Evolutionary conservation across 2,329 filamentous ascomycete species (phyloP), one percentile per base, ranked within the genome.

Genomic region (Cytospora piceae): DNA sequence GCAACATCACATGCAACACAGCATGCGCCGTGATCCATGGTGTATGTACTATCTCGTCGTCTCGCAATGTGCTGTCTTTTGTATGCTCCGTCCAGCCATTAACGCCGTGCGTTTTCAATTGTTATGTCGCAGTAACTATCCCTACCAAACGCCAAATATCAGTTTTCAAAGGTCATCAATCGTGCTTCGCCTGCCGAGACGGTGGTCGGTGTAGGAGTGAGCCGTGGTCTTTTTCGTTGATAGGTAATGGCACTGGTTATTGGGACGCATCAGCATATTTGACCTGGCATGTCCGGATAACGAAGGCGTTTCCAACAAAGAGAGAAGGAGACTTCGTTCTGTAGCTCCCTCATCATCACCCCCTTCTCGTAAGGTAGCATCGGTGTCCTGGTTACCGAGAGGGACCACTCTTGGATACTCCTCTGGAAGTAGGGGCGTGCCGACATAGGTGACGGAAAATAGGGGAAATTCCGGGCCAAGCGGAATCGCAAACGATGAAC

Each of bases 141-240:
- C 46, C 6, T 49, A 24, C n/a, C 46, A 49, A 20, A 39, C 34
- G 15, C n/a, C 37, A 37, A 4, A 15, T 31, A 34, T 42, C 14
- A 62, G n/a, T 4, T 39, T 22, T 20, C 24, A 14, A 14, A 4
- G 22, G 5, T 39, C 8, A 12, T 67, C 54, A 68, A 29, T 68
- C 66, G 9, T 66, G 60, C 32, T 68, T 68, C 12, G 59, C 51
- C 29, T 65, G 58, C 34, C 64, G 66, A 27, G 63, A 52, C 15
- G 65, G 62, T 2, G 53, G 53, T 22, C 51, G 39, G 17, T 63
- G 56, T 22, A 63, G n/a, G 46, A 63, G 59, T 12, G 34, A 62
- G 27, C 58, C 39, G 27, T 53, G 55, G 11, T 66, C 66, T 46
- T 68, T 68, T 27, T 68, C 63, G 39, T 27, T 55, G 39, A 39